Conservation (phyloP, 2,329 filamentous ascomycete species). For the Neobulgaria alba region DNA sequence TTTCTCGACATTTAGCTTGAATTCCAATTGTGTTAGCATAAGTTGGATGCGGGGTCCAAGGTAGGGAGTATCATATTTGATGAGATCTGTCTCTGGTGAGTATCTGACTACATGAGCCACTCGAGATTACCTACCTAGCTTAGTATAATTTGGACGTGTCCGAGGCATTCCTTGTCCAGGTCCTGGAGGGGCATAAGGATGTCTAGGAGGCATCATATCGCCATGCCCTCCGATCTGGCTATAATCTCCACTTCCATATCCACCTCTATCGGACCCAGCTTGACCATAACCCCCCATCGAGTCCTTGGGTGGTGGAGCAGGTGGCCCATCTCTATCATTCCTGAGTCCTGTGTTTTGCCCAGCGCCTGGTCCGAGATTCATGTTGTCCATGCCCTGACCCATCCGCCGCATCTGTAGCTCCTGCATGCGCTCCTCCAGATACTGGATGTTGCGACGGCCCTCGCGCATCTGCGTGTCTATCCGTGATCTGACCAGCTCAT, state of each 20-base stretch:
- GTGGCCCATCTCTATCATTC: slow-evolving; percentile 39
- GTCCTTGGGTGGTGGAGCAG: slow-evolving; percentile 66
- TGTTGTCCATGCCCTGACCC: slow-evolving; percentile 55
- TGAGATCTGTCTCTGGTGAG: slow-evolving; percentile 59
- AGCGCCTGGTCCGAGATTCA: slow-evolving; percentile 46
- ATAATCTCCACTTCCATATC: slow-evolving; percentile 52
- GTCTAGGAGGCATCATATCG: slow-evolving; percentile 71
- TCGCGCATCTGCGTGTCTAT: slow-evolving; percentile 93
- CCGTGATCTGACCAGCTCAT: slow-evolving; percentile 80
- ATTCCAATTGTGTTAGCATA: slow-evolving; percentile 97
- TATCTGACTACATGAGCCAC: slow-evolving; percentile 6
- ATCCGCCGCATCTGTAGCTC: slow-evolving; percentile 79
- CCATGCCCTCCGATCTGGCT: slow-evolving; percentile 54
- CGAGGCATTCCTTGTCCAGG: slow-evolving; percentile 63
- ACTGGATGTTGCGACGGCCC: slow-evolving; percentile 85
- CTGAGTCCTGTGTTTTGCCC: slow-evolving; percentile 40
- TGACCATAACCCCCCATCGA: slow-evolving; percentile 38
- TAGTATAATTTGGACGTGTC: slow-evolving; percentile 82
- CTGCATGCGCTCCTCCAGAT: slow-evolving; percentile 85
- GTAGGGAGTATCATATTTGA: slow-evolving; percentile 96
- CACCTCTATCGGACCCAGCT: slow-evolving; percentile 44
- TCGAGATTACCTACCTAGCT: slow-evolving; percentile 61
- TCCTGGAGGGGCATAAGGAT: slow-evolving; percentile 67
- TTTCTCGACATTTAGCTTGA: slow-evolving; percentile 97
- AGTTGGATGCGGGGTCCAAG: slow-evolving; percentile 96